These are phyloP conservation scores for Skeletonema potamos DNA, from an alignment of 108 stramenopile species.

Conservation along the genomic window DNA sequence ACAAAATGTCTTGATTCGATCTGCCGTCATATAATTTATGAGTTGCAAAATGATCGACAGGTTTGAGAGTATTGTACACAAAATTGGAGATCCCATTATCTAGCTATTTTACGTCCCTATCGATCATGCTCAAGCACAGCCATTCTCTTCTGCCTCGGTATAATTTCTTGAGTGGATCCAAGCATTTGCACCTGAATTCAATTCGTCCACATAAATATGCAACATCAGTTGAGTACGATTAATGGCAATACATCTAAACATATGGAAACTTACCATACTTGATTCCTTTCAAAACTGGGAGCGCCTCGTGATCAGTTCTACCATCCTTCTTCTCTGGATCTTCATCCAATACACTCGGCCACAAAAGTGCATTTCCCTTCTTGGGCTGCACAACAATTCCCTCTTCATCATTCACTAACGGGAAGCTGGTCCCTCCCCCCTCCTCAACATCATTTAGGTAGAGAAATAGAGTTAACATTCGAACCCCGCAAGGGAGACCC, in stretches of 20 bases:
- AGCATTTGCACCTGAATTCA: constrained; percentile 43
- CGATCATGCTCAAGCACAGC: constrained; percentile 19
- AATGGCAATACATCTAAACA: constrained; percentile 5
- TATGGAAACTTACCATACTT: constrained; percentile 39
- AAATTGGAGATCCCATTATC: neutral
- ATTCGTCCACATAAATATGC: neutral
- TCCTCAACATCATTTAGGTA: constrained; percentile 82
- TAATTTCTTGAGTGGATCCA: constrained; percentile 49
- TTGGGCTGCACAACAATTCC: constrained; percentile 42
- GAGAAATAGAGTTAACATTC: constrained; percentile 84
- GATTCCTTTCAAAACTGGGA: constrained; percentile 56
- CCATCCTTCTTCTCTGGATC: constrained; percentile 50
- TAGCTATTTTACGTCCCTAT: neutral
- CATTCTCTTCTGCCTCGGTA: constrained; percentile 22
- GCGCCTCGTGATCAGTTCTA: constrained; percentile 63
- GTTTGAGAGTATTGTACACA: too few relatives aligned
- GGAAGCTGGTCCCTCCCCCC: constrained; percentile 58
- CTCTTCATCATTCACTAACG: constrained; percentile 5
- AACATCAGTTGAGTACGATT: neutral
- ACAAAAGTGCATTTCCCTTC: constrained; percentile 71
- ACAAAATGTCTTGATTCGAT: too few relatives aligned
- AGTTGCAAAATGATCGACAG: too few relatives aligned
- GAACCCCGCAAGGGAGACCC: constrained; percentile 69
- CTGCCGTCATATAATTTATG: too few relatives aligned
- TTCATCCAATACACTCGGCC: constrained; percentile 60